These are phyloP conservation scores for Suillus cothurnatus DNA, from an alignment of 768 basidiomycete species.

Conservation along the genomic window DNA sequence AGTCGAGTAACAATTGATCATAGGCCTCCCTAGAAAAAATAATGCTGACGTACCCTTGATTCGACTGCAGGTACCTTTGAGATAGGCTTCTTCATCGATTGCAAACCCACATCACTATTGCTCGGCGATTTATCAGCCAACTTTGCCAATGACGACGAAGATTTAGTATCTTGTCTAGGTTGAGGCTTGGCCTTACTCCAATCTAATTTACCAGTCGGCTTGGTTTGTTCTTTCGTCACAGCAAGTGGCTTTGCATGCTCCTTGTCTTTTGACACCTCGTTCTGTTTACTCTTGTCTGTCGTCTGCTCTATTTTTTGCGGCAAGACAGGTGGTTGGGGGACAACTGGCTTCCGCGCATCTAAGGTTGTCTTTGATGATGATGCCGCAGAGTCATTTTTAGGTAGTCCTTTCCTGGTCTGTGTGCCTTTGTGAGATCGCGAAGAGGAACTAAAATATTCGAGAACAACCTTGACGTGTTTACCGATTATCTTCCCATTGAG, in stretches of 20 bases:
- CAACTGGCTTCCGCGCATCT: slow-evolving; percentile 24
- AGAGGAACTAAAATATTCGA: not conserved
- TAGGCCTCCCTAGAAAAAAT: not conserved
- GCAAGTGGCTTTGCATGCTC: slow-evolving; percentile 17
- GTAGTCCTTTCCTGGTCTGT: not conserved
- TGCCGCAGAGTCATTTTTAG: slow-evolving; percentile 20
- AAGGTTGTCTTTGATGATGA: slow-evolving; percentile 49
- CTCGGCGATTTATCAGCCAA: not conserved
- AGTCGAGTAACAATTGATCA: slow-evolving; percentile 24
- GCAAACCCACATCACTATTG: not conserved
- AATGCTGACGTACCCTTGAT: slow-evolving; percentile 7
- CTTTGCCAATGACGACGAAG: not conserved
- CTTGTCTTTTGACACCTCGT: slow-evolving; percentile 28
- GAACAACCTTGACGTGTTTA: slow-evolving; percentile 48
- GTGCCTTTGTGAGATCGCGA: not conserved
- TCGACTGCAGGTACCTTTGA: slow-evolving; percentile 6
- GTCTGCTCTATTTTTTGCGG: slow-evolving; percentile 16
- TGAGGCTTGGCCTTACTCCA: slow-evolving; percentile 47
- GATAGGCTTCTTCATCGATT: not conserved
- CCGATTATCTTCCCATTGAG: slow-evolving; percentile 48
- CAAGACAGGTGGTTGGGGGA: slow-evolving; percentile 1
- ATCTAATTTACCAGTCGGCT: slow-evolving; percentile 54
- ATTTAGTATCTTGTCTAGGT: not conserved
- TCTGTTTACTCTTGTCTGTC: slow-evolving; percentile 25
- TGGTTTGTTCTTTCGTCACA: slow-evolving; percentile 33